Evolutionary conservation across 805 yeast species (phyloP).

Genomic region (Gaillardinia entomophila): DNA sequence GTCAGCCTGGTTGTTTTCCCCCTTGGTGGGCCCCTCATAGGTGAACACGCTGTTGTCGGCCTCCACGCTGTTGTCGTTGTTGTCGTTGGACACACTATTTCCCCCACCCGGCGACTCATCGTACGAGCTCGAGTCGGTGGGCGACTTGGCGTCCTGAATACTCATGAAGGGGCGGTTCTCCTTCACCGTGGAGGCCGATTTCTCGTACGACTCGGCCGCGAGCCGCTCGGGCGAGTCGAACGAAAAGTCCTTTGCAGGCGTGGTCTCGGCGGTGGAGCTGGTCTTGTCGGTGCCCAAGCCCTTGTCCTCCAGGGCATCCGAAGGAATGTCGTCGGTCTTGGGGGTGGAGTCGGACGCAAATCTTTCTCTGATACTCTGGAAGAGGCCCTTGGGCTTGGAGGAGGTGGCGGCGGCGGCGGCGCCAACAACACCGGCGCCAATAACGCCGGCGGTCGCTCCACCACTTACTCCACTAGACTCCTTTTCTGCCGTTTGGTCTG

Average conservation of each 20-base stretch:
- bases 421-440: slow-evolving; percentile 4
- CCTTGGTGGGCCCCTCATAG: no score
- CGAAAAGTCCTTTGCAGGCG: slow-evolving; percentile 19
- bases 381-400: slow-evolving; percentile 21
- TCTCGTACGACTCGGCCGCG: no score
- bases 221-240: slow-evolving; percentile 5
- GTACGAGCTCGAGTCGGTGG: no score
- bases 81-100: no score
- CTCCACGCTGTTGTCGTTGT: no score
- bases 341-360: slow-evolving; percentile 10
- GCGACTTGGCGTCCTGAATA: no score
- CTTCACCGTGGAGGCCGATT: no score
- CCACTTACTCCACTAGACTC: slow-evolving; percentile 2
- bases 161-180: no score
- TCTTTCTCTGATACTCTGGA: slow-evolving; percentile 28
- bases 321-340: slow-evolving; percentile 2
- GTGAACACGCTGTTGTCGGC: no score
- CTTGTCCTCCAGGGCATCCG: slow-evolving; percentile 6
- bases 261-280: slow-evolving; percentile 25
- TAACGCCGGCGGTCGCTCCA: slow-evolving; percentile 5
- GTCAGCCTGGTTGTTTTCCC: no score
- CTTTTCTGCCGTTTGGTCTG: no score
- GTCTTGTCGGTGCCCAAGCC: slow-evolving; percentile 12
- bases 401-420: slow-evolving; percentile 6
- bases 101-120: no score